Evolutionary conservation across 2,329 filamentous ascomycete species (phyloP), one percentile per base, ranked within the genome.

Genomic region (Claviceps monticola): DNA sequence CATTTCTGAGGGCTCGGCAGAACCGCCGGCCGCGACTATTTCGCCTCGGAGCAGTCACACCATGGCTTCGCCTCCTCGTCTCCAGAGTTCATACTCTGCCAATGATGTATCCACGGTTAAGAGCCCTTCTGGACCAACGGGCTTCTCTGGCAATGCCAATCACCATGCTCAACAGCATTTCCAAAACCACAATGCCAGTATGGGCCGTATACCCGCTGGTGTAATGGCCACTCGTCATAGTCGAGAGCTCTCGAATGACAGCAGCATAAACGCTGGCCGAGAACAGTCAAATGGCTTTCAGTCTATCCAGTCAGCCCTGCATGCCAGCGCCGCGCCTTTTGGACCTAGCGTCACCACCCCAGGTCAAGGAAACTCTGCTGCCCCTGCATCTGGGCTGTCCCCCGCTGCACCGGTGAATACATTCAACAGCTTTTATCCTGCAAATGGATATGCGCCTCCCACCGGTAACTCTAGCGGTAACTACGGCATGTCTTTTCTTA

Each of bases 21-120:
- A 75, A 47, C 58, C 62, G 11, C 55, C 66, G 26, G 61, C 62
- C 42, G 59, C 60, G 41, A 62, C 69, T 48, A 70, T 74, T 55
- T 67, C 74, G 29, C 70, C 78, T 2, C 67, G 76, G 16, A 65
- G 69, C 26, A 77, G 64, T 53, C 73, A 76, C 54, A 34, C 29
- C 4, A 76, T 84, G 65, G 74, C 79, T 26, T 79, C 79, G 50
- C 79, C 85, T 38, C 81, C 84, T 34, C 88, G 87, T 71, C 68
- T 95, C 53, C 86, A 90, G 68, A 83, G 86, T 45, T 96, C 91
- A 0, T 96, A 87, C 71, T 96, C 93, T 9, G 82, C 88, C 51
- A 93, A 86, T 66, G 90, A 97, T 62, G 76, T 96, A 19, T 86
- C 89, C 4, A 94, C 89, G 7, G 74, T 89, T 62, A 95, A 93